phyloP scores from a whole-genome alignment of 257 asterid genomes.

The Solanum arcanum region DNA sequence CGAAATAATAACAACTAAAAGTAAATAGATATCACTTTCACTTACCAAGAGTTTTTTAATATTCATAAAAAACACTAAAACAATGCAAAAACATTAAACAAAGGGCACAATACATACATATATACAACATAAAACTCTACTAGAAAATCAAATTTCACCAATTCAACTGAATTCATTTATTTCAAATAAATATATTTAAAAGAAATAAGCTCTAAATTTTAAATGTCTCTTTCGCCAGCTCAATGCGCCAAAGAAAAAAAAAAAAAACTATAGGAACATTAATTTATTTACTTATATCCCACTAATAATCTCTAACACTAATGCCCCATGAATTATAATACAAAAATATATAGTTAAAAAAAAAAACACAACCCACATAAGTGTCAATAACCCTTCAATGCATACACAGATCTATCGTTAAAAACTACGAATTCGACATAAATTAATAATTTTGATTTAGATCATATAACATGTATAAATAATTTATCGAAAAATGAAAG shows the following conservation, averaged over 20 bases:
- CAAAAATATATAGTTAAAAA: no score
- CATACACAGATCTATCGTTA: neutral
- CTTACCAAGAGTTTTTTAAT: neutral
- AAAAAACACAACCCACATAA: neutral
- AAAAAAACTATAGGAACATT: no score
- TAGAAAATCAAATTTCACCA: neutral
- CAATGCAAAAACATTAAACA: neutral
- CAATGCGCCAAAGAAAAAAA: neutral
- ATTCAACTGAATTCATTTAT: neutral
- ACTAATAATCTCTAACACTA: neutral
- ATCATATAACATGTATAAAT: no score
- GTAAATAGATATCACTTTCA: neutral
- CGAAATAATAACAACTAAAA: no score
- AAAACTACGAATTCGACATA: neutral
- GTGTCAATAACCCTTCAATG: neutral
- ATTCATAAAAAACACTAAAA: neutral
- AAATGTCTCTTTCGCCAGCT: neutral
- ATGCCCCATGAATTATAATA: no score
- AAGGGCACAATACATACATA: neutral
- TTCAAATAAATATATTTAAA: neutral
- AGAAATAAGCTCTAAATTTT: neutral
- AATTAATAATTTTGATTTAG: neutral
- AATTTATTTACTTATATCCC: neutral
- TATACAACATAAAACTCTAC: neutral
- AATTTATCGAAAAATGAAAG: neutral